These are phyloP conservation scores for Veloboletus limbatus DNA, from an alignment of 1,284 basidiomycete genomes.

Conservation along the genomic window DNA sequence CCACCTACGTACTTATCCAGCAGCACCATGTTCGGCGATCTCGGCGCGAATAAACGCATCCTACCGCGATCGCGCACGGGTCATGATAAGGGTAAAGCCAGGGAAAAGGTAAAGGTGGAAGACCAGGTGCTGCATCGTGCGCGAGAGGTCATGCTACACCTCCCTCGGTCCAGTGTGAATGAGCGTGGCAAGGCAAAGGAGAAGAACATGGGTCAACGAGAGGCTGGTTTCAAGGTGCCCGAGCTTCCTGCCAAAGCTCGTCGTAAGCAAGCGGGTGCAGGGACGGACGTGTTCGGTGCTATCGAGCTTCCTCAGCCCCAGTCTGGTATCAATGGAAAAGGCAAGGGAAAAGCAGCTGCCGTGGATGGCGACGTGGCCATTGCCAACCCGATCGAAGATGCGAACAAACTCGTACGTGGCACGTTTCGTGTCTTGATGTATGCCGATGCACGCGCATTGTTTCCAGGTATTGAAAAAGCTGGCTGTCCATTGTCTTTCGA, in stretches of 20 bases:
- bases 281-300: conserved; percentile 52
- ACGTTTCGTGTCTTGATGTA: neutral
- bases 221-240: conserved; percentile 47
- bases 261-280: conserved; percentile 28
- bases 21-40: conserved; percentile 20
- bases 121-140: conserved; percentile 33
- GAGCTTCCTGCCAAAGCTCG: conserved; percentile 37
- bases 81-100: conserved; percentile 15
- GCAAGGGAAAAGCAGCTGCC: conserved; percentile 24
- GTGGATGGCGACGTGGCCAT: conserved; percentile 1
- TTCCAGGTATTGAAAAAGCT: conserved; percentile 45
- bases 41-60: conserved; percentile 23
- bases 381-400: conserved; percentile 36
- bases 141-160: conserved; percentile 37
- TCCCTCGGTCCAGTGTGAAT: conserved; percentile 28
- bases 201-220: conserved; percentile 2
- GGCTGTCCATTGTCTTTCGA: conserved; percentile 37
- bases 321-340: conserved; percentile 16
- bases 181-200: conserved; percentile 11
- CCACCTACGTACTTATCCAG: conserved; percentile 43
- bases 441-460: neutral
- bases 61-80: neutral
- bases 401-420: conserved; percentile 41
- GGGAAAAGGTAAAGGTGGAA: conserved; percentile 14
- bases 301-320: conserved; percentile 23